Evolutionary conservation across 371 early-diverging fungal genomes (phyloP).

Genomic region (Paraphysoderma sedebokerense): DNA sequence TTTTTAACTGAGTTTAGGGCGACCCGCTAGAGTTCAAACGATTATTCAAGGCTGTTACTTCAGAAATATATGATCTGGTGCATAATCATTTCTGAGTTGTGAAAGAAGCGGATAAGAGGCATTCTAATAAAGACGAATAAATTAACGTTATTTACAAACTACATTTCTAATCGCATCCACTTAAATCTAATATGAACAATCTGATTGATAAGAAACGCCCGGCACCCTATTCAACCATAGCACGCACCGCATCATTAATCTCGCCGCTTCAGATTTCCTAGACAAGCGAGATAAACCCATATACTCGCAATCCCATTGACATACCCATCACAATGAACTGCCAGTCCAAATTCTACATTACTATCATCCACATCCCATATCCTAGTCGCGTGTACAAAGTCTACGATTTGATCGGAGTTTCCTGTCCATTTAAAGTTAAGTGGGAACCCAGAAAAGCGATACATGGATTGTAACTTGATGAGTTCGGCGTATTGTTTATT

Average conservation of each 20-base stretch:
- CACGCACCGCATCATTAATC: no score
- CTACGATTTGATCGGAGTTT: neutral
- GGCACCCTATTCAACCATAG: no score
- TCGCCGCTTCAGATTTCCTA: no score
- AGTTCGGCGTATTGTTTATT: no score
- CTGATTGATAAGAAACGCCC: no score
- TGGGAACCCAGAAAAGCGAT: neutral
- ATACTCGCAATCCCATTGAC: neutral
- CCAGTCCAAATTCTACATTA: neutral
- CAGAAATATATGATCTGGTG: slow-evolving; percentile 7
- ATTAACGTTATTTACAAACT: no score
- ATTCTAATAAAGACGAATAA: no score
- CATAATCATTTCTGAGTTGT: no score
- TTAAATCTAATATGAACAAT: no score
- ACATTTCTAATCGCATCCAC: no score
- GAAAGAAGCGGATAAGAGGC: no score
- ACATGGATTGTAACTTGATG: neutral
- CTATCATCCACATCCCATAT: neutral
- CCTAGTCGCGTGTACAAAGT: neutral
- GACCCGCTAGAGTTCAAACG: slow-evolving; percentile 29
- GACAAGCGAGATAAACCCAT: neutral
- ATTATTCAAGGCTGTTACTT: slow-evolving; percentile 19
- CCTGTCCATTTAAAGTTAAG: neutral
- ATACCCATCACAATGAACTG: neutral
- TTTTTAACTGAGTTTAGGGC: slow-evolving; percentile 11